phyloP scores from a whole-genome alignment of 2,329 filamentous ascomycete species.

The Blastomyces silverae region DNA sequence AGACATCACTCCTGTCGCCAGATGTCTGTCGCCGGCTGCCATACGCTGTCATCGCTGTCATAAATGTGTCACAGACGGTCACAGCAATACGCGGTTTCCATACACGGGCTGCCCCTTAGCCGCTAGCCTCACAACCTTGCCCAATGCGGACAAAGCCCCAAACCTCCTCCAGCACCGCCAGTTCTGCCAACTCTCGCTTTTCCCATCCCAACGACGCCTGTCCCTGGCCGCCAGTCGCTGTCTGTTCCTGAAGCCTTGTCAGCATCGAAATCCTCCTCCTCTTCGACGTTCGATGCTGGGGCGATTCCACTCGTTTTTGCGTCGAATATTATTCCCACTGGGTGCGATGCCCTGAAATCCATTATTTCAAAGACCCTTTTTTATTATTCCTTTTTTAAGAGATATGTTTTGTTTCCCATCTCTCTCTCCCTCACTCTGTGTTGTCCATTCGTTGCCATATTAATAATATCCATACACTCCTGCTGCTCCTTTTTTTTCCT shows the following conservation, averaged over 20 bases:
- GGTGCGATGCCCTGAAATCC: constrained; percentile 1
- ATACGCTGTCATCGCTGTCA: not conserved
- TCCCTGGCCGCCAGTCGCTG: not conserved
- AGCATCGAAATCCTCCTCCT: not conserved
- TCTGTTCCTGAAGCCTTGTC: not conserved
- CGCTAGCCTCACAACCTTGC: too few relatives aligned
- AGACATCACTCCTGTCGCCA: too few relatives aligned
- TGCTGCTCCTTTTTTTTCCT: not conserved
- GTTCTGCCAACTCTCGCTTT: not conserved
- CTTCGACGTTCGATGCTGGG: not conserved
- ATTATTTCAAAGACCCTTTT: not conserved
- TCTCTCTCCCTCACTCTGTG: not conserved
- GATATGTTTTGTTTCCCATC: not conserved
- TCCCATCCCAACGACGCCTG: not conserved
- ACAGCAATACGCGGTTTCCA: not conserved
- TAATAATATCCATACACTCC: too few relatives aligned
- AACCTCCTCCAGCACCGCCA: not conserved
- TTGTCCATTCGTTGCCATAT: not conserved
- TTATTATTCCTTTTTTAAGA: not conserved
- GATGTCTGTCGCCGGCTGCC: too few relatives aligned
- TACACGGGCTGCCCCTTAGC: too few relatives aligned
- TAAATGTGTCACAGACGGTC: not conserved
- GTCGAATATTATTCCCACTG: not conserved
- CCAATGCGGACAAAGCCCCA: not conserved
- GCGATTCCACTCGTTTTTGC: not conserved